phyloP scores from a whole-genome alignment of 768 basidiomycete genomes.

The Pluteus cervinus region DNA sequence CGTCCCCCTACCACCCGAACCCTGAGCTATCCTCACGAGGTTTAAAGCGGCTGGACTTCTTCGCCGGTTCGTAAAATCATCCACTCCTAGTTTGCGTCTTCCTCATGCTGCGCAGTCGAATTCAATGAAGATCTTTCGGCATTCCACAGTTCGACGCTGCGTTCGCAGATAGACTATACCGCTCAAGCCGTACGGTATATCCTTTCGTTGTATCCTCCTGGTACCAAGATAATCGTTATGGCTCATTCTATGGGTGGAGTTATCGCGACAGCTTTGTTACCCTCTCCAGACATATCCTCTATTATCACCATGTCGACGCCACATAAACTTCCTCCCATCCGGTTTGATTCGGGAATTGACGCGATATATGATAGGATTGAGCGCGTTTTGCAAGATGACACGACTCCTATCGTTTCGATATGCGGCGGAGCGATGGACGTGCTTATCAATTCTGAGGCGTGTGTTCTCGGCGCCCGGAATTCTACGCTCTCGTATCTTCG shows the following conservation, averaged over 20 bases:
- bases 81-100: not conserved
- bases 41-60: constrained; percentile 73
- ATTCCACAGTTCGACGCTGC: constrained; percentile 85
- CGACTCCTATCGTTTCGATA: constrained; percentile 74
- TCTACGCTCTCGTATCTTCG: constrained; percentile 31
- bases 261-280: constrained; percentile 76
- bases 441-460: constrained; percentile 89
- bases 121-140: constrained; percentile 98
- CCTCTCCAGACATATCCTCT: constrained; percentile 58
- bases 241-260: constrained; percentile 99
- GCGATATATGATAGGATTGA: constrained; percentile 53
- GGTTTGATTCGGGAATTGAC: constrained; percentile 79
- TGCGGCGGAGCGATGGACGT: constrained; percentile 91
- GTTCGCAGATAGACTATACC: constrained; percentile 75
- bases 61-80: constrained; percentile 52
- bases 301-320: constrained; percentile 98
- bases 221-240: constrained; percentile 67
- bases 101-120: constrained; percentile 51
- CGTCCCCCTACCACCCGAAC: constrained; percentile 50
- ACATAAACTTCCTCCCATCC: constrained; percentile 79
- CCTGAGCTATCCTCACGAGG: constrained; percentile 42
- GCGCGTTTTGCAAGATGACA: constrained; percentile 30
- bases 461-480: constrained; percentile 44
- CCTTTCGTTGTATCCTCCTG: constrained; percentile 63
- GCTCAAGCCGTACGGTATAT: constrained; percentile 69